Base-by-base conservation (phyloP, 2,329 filamentous ascomycete species). In the Apiospora arundinis region DNA sequence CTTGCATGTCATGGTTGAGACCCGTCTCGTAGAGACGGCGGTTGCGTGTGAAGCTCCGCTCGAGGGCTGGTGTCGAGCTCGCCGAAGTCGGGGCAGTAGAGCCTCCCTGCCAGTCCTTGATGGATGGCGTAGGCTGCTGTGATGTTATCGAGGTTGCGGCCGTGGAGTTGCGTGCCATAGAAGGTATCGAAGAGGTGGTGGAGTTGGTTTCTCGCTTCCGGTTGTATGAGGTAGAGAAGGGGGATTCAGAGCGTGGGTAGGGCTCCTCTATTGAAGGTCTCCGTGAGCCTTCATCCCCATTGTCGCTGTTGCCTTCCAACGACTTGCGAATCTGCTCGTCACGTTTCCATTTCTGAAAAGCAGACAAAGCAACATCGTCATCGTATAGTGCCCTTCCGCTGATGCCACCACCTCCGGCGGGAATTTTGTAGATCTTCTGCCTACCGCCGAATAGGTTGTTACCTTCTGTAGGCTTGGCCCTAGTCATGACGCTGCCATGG, bases 391-490 rank as follows among this genome's bases (percentile, higher is more conserved):
- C 87, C 74, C 90, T 91, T 32, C 88, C 93, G 65, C 86, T 84
- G 85, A 93, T 89, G 65, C 86, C 56, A 12, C 52, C 52, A 18
- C 56, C 56, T 37, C 86, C 86, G 4, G 85, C 85, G 0, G 93
- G 87, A 74, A 97, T 93, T 81, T 94, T 95, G 82, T 97, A 98
- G 48, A 98, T 92, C 83, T 98, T 98, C 80, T 98, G 96, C 63
- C 96, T 91, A 21, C 96, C 96, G 71, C 96, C 96, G 82, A 99
- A 99, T 71, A 99, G 82, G 75, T 93, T 92, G 79, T 98, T 99
- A 65, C 95, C 95, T 79, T 98, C 95, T 1, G 90, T 91, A 0
- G 94, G 95, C 76, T 95, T 92, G 9, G 92, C 86, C 69, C 96
- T 89, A 76, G 87, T 92, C 93, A 98, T 95, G n/a, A 98, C 88